These are phyloP conservation scores for Prunella vulgaris DNA, from an alignment of 257 asterid species.

Conservation along the genomic window DNA sequence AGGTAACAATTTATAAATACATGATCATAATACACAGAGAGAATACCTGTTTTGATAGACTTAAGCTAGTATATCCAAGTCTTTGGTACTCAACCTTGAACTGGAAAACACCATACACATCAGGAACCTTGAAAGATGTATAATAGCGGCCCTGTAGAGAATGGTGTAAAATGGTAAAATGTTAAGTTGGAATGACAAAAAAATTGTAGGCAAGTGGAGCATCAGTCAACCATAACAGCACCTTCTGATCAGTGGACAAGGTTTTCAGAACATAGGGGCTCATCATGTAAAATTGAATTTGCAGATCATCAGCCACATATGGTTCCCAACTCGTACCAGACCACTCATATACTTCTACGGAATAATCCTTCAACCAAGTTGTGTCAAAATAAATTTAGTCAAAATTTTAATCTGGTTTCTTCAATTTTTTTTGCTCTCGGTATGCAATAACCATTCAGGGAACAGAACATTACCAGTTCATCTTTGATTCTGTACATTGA, in stretches of 20 bases:
- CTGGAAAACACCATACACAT: constrained; percentile 95
- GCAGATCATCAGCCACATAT: constrained; percentile 83
- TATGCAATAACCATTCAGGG: constrained; percentile 6
- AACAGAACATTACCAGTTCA: constrained; percentile 54
- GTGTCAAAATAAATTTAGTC: constrained; percentile 11
- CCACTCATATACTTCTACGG: constrained; percentile 86
- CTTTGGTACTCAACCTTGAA: constrained; percentile 86
- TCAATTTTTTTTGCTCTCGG: constrained; percentile 3
- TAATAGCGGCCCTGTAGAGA: constrained; percentile 59
- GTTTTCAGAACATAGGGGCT: constrained; percentile 90
- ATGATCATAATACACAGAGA: constrained; percentile 3
- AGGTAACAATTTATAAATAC: background rate
- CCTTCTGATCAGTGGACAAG: constrained; percentile 74
- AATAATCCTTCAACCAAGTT: constrained; percentile 56
- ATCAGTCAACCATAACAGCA: constrained; percentile 18
- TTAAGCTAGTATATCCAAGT: constrained; percentile 81
- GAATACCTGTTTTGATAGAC: constrained; percentile 79
- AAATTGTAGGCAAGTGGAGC: background rate
- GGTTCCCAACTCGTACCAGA: constrained; percentile 88
- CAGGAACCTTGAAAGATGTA: constrained; percentile 88
- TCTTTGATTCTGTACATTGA: constrained; percentile 87
- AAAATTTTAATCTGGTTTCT: background rate
- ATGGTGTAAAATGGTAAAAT: constrained; percentile 9
- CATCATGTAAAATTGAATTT: constrained; percentile 95
- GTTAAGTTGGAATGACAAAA: constrained; percentile 6